Evolutionary conservation across 1,284 basidiomycete genomes (phyloP).

Genomic region (Fomitopsis palustris): DNA sequence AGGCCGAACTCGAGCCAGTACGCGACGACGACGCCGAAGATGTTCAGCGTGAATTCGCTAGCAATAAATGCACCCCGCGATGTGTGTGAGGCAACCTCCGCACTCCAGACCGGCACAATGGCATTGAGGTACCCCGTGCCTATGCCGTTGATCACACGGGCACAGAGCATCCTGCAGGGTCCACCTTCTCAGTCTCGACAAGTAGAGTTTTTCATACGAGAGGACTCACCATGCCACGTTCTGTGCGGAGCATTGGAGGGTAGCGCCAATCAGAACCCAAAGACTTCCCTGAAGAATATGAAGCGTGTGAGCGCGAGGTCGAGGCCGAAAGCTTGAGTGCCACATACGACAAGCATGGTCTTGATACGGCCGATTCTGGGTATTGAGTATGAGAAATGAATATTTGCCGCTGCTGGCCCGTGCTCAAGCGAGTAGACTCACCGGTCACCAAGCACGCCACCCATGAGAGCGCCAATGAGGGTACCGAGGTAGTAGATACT

Average conservation of each 20-base stretch:
- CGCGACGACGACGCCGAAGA: conserved; percentile 50
- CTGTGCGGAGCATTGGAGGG: conserved; percentile 48
- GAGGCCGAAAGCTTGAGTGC: background rate
- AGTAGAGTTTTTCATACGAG: background rate
- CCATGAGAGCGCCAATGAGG: conserved; percentile 46
- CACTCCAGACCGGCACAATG: conserved; percentile 51
- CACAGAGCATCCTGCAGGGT: conserved; percentile 42
- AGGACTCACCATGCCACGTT: conserved; percentile 40
- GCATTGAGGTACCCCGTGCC: conserved; percentile 50
- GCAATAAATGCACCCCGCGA: conserved; percentile 39
- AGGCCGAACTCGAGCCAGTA: conserved; percentile 55
- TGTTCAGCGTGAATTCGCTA: conserved; percentile 39
- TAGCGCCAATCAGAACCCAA: conserved; percentile 45
- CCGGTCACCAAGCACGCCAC: conserved; percentile 40
- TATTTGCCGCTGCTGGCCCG: background rate
- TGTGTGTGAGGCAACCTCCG: conserved; percentile 44
- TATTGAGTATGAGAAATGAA: background rate
- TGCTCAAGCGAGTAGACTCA: conserved; percentile 8
- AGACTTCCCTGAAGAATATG: conserved; percentile 29
- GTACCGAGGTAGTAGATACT: conserved; percentile 49
- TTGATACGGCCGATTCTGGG: conserved; percentile 40
- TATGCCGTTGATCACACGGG: conserved; percentile 48
- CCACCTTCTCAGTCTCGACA: background rate
- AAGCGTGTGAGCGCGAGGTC: conserved; percentile 1
- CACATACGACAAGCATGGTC: conserved; percentile 38